Evolutionary conservation across 2,329 filamentous ascomycete species (phyloP).

Genomic region (Botryotinia globosa): DNA sequence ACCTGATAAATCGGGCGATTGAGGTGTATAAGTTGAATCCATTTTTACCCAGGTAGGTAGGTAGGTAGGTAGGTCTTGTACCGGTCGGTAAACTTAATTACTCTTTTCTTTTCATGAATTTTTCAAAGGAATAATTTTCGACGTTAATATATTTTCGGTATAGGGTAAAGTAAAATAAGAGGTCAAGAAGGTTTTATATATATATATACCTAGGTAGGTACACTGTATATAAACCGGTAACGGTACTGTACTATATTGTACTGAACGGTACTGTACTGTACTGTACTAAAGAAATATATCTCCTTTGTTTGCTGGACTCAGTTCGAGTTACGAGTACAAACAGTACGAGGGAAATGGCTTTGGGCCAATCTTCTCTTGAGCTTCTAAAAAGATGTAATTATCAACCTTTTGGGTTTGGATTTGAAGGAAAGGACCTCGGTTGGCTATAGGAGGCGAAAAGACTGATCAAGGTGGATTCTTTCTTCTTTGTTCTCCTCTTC

Average conservation of each 20-base stretch:
- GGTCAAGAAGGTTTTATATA: not conserved
- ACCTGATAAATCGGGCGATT: constrained; percentile 38
- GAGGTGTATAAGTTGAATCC: constrained; percentile 38
- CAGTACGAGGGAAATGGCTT: not conserved
- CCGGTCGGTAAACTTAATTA: no score
- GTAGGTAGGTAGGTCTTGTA: not conserved
- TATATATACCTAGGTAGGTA: not conserved
- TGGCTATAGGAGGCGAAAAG: not conserved
- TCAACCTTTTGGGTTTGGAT: not conserved
- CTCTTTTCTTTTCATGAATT: constrained; percentile 1
- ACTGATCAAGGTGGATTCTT: not conserved
- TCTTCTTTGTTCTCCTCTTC: not conserved
- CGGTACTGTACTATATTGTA: no score
- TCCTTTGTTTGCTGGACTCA: not conserved
- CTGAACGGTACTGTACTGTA: not conserved
- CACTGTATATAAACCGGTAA: not conserved
- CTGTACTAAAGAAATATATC: not conserved
- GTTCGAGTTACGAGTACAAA: not conserved
- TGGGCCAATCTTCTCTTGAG: not conserved
- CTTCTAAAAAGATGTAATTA: no score
- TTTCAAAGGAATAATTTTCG: constrained; percentile 11
- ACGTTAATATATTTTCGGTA: constrained; percentile 17
- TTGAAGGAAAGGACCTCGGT: not conserved
- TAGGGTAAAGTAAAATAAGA: not conserved
- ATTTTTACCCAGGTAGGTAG: constrained; percentile 24